phyloP scores from a whole-genome alignment of 441 rosid genomes.

The Syzygium syzygioides region DNA sequence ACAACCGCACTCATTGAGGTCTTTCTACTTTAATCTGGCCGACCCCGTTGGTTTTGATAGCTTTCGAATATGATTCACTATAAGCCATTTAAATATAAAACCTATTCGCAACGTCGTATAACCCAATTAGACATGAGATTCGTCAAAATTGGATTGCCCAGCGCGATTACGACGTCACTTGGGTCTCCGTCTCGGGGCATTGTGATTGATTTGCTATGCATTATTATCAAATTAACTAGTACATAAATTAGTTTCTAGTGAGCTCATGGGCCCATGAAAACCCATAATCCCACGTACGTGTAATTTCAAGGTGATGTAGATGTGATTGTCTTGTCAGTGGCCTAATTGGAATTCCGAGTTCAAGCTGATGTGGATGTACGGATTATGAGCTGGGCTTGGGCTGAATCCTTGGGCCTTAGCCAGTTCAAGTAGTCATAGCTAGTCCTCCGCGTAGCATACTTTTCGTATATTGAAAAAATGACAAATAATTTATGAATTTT shows the following conservation, averaged over 20 bases:
- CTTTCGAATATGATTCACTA: accelerated
- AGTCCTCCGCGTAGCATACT: neutral
- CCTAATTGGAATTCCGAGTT: neutral
- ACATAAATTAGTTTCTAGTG: neutral
- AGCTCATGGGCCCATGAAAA: neutral
- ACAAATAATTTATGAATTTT: neutral
- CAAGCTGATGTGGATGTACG: neutral
- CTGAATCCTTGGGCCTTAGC: neutral
- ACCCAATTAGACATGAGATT: neutral
- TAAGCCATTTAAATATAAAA: neutral
- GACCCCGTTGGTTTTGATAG: neutral
- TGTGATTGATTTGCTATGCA: neutral
- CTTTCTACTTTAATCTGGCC: neutral
- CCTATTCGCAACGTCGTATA: neutral
- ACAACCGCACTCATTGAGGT: neutral
- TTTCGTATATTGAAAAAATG: neutral
- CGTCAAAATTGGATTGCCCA: neutral
- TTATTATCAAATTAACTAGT: neutral
- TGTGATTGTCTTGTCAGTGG: neutral
- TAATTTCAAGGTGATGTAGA: neutral
- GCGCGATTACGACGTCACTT: neutral
- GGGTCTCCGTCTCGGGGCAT: neutral
- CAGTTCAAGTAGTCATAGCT: neutral
- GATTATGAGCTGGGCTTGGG: neutral
- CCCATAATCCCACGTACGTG: neutral